Base-by-base conservation (phyloP, 352 stramenopile species). In the Phytophthora nicotianae region DNA sequence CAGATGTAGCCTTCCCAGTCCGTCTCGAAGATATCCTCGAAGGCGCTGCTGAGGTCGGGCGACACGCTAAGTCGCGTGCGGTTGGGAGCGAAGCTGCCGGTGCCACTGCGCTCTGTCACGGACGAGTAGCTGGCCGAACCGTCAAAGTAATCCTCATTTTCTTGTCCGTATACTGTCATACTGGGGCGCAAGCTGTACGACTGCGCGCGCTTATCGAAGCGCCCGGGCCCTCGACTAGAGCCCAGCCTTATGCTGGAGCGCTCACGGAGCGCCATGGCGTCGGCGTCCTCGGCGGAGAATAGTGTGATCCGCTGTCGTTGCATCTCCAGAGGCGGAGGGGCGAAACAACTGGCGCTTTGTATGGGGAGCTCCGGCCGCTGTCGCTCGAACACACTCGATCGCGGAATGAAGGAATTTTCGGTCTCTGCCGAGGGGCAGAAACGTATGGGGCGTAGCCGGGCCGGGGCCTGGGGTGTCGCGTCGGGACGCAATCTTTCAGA, bases 1-100 rank as follows among this genome's bases (percentile, higher is more conserved):
- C 85, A 93, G 43, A 93, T 79, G 58, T 95, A 95, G 5, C 86
- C 86, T 60, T 95, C 86, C 86, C 86, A 95, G 64, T 95, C 86
- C 37, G 86, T 95, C 64, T 95, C 86, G 38, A 92, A 92, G 58
- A 91, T 78, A 52, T 95, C 86, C 33, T 95, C 86, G 27, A 90
- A 92, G 14, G 82, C 73, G 59, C 82, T 74, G 40, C 62, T 84
- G n/a, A 88, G 70, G 55, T 93, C 83, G 1, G 80, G 79, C 9
- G 80, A 93, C 3, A 91, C 80, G 50, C 83, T 92, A 7, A 89
- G 57, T 0, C 83, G 77, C 17, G 70, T 72, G 29, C 65, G 71
- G 32, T 68, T 77, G 5, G 64, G 53, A 14, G 60, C 62, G 8
- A 52, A 50, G 37, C 67, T 85, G 14, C 65, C 57, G 6, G 57